Base-by-base conservation (phyloP, 805 yeast genomes). In the Metschnikowia santaceciliae region DNA sequence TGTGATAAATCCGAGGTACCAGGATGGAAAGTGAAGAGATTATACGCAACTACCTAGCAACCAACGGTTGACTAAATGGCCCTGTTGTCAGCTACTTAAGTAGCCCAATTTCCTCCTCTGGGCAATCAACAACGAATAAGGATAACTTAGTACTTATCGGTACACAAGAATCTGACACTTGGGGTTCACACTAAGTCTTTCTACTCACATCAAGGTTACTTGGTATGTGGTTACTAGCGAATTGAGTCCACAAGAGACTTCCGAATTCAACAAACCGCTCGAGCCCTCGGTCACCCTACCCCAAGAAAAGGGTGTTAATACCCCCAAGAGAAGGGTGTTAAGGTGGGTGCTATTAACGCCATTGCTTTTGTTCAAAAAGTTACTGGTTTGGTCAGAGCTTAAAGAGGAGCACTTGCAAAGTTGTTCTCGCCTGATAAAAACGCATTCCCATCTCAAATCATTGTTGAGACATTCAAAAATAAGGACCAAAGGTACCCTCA, bases 401-500 rank as follows among this genome's bases (percentile, higher is more conserved):
- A 69, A 2, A 66, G 69, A 26, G 99, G 99, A 54, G 90, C 96
- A 0, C 83, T 79, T 56, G 80, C 81, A 20, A 92, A 94, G 69
- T 83, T 89, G 1, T 90, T 76, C 59, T 72, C 82, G 2, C 70
- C 67, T 5, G 70, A 72, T 3, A 69, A 78, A 15, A 85, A 79
- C 53, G 68, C 70, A 6, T 84, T 78, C 60, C 96, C 99, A n/a
- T 68, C 86, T 42, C 96, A 90, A 66, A 68, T 89, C 34, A 75
- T 90, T 59, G 95, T 94, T 13, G 88, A 87, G 49, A 75, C 77
- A 26, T 90, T 94, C 26, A 70, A 71, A 20, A 81, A 89, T 63
- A 80, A 81, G 56, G 99, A 94, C 65, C 74, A 71, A 56, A 79
- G 99, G 64, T 89, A 73, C 32, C 90, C 89, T 60, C 81, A 83